Base-by-base conservation (phyloP, 2,329 filamentous ascomycete species). In the Scopulariopsis brevicaulis region DNA sequence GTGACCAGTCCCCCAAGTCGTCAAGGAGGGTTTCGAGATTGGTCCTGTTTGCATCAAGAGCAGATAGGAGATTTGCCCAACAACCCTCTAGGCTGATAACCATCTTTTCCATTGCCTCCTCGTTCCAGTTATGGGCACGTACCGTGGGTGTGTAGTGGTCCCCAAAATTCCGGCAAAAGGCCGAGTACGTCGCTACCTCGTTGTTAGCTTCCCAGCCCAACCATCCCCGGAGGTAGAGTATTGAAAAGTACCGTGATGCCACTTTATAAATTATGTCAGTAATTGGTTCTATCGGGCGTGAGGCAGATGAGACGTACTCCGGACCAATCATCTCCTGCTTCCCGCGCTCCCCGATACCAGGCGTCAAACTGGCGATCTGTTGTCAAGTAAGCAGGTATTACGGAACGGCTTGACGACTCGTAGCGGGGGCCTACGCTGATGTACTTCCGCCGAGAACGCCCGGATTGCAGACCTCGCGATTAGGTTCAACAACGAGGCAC, bases 111-210 rank as follows among this genome's bases (percentile, higher is more conserved):
- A 75, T 74, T 0, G 70, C 71, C 62, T 78, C 74, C 54, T 71
- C 64, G 55, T 79, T 79, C 76, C 76, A 79, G 58, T 72, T 70
- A n/a, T 61, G 69, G 1, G 37, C 48, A 0, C 68, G 69, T 3
- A 59, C 61, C 0, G 51, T 43, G 0, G 3, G 0, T 0, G 73
- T 75, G 3, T 0, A 56, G 55, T 77, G 60, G 8, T 66, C 60
- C 0, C 76, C 76, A 55, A 67, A 73, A 0, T 77, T 65, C 15
- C 69, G 64, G 55, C 74, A 77, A 58, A 77, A 78, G 0, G 75
- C 74, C 20, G 67, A 58, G 55, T 75, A 78, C 0, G 68, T 63
- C 4, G 24, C 66, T 72, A 50, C 55, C 40, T 54, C 46, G 63
- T 62, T 62, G 3, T 59, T 34, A 62, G 54, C 53, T 24, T 20